A percentile compares a stretch with the other conserved stretches of the same genome.
These are phyloP conservation scores for Papiliotrema flavescens DNA, from an alignment of 1,284 basidiomycete genomes.

Conservation along the genomic window DNA sequence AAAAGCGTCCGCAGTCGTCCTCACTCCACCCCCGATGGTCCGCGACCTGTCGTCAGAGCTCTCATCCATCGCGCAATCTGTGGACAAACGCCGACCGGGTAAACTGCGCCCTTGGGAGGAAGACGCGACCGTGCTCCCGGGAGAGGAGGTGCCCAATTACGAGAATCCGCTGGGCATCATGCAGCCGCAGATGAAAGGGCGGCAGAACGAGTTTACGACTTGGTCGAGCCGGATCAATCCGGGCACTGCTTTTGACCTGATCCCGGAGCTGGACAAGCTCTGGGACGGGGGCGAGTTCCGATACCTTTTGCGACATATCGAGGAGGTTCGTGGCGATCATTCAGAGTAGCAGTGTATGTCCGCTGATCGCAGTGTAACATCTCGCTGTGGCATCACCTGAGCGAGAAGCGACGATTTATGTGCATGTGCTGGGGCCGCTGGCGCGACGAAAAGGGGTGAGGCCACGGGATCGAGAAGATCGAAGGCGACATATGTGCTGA, in stretches of 20 bases:
- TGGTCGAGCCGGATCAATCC: slow-evolving; percentile 20
- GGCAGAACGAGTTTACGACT: slow-evolving; percentile 15
- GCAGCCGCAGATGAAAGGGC: slow-evolving; percentile 13
- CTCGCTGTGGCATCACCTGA: slow-evolving; percentile 19
- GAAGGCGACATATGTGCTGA: too few species aligned
- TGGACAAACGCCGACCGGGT: background rate
- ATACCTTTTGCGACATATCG: slow-evolving; percentile 13
- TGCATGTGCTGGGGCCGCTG: slow-evolving; percentile 25
- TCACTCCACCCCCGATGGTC: background rate
- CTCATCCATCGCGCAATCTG: background rate
- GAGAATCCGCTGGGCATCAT: slow-evolving; percentile 9
- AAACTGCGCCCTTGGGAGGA: background rate
- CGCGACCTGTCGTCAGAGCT: background rate
- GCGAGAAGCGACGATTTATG: slow-evolving; percentile 17
- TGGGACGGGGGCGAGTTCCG: slow-evolving; percentile 16
- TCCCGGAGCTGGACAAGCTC: slow-evolving; percentile 20
- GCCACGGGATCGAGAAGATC: background rate
- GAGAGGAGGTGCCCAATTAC: slow-evolving; percentile 2
- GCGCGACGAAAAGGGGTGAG: slow-evolving; percentile 21
- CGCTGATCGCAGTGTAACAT: slow-evolving; percentile 4
- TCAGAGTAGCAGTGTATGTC: background rate
- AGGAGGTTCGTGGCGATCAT: slow-evolving; percentile 7
- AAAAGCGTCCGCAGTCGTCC: too few species aligned
- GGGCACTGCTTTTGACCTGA: slow-evolving; percentile 20
- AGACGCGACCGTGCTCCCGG: background rate